Conservation (phyloP, 129 eudicot genomes). For the Flaveria ramosissima region DNA sequence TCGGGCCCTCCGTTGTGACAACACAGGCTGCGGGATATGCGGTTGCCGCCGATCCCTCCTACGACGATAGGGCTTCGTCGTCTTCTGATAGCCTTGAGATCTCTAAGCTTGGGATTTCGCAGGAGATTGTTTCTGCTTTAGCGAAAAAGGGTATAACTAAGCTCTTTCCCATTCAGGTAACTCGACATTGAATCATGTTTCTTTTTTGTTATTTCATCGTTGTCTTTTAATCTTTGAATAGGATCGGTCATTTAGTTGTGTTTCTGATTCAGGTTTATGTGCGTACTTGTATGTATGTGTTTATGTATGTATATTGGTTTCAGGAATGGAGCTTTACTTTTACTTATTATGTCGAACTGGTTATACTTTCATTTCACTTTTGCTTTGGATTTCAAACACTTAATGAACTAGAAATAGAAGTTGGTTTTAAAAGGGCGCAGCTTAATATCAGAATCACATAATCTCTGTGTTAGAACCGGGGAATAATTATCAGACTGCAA, state of each 20-base stretch:
- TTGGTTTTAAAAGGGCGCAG: background rate
- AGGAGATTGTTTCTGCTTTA: slow-evolving; percentile 58
- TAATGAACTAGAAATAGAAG: background rate
- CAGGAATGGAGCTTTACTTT: no score
- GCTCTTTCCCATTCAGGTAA: slow-evolving; percentile 92
- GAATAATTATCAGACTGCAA: background rate
- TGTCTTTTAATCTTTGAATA: no score
- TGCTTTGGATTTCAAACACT: background rate
- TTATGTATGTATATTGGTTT: background rate
- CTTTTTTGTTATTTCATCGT: no score
- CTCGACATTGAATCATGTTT: background rate
- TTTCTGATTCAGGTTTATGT: background rate
- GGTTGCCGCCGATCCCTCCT: slow-evolving; percentile 51
- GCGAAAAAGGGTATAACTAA: slow-evolving; percentile 69
- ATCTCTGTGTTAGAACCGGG: no score
- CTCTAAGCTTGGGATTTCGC: slow-evolving; percentile 67
- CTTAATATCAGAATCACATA: background rate
- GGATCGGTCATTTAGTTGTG: background rate
- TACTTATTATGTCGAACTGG: background rate
- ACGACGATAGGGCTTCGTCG: slow-evolving; percentile 36
- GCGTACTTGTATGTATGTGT: background rate
- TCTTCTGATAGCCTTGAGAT: slow-evolving; percentile 63
- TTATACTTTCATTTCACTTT: background rate
- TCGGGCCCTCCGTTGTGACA: slow-evolving; percentile 39
- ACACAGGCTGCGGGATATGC: slow-evolving; percentile 51